phyloP scores from a whole-genome alignment of 1,139 yeast species.

The Meyerozyma carpophila region DNA sequence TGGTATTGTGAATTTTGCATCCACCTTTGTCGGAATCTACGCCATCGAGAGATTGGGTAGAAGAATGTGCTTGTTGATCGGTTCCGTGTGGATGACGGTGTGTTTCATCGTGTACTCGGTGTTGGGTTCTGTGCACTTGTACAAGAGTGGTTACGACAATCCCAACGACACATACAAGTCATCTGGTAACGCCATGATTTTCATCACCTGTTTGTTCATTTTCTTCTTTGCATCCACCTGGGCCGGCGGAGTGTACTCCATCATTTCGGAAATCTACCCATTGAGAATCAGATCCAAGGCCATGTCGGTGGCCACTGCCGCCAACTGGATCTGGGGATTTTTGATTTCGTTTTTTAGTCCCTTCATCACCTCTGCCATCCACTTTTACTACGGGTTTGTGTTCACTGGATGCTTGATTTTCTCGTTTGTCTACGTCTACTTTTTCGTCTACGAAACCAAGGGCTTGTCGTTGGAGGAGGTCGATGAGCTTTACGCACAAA shows the following conservation, averaged over 20 bases:
- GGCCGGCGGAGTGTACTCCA: constrained; percentile 82
- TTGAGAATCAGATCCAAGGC: constrained; percentile 76
- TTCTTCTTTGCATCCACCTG: constrained; percentile 82
- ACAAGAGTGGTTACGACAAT: constrained; percentile 45
- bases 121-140: constrained; percentile 61
- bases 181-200: constrained; percentile 72
- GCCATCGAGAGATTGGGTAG: constrained; percentile 69
- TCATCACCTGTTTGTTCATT: constrained; percentile 72
- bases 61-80: constrained; percentile 54
- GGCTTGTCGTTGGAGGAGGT: constrained; percentile 73
- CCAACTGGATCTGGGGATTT: constrained; percentile 80
- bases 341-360: constrained; percentile 73
- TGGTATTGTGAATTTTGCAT: constrained; percentile 73
- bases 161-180: constrained; percentile 31
- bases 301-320: constrained; percentile 68
- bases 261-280: constrained; percentile 75
- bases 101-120: constrained; percentile 63
- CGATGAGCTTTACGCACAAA: constrained; percentile 53
- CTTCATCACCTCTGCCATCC: constrained; percentile 46
- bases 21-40: constrained; percentile 65
- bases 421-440: constrained; percentile 58
- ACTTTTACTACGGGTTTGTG: constrained; percentile 62
- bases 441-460: constrained; percentile 68
- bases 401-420: constrained; percentile 64
- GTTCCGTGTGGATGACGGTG: constrained; percentile 59